A percentile compares a stretch with the other conserved stretches of the same genome.
Conservation (phyloP, 2,329 filamentous ascomycete genomes). For the Meredithiella fracta region DNA sequence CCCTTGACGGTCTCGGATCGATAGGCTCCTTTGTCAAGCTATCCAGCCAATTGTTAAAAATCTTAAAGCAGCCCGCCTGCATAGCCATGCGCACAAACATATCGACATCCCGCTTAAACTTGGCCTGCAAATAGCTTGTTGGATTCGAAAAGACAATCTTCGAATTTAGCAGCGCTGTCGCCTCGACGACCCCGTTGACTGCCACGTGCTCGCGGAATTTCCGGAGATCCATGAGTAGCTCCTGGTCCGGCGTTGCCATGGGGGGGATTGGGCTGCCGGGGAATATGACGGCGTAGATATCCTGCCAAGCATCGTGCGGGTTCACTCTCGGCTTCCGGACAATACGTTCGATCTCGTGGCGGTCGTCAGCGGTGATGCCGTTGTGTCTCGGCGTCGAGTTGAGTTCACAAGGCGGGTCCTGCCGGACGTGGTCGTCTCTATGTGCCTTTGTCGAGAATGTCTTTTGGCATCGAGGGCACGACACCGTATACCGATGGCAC, state of each 20-base stretch:
- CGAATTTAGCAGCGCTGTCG: background rate
- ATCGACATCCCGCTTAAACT: background rate
- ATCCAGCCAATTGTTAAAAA: background rate
- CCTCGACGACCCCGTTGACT: background rate
- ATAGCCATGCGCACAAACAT: conserved; percentile 1
- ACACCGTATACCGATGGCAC: conserved; percentile 13
- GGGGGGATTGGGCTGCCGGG: background rate
- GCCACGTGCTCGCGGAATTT: background rate
- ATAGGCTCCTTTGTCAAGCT: background rate
- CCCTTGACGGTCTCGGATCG: background rate
- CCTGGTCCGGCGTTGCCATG: background rate
- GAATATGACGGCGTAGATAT: conserved; percentile 10
- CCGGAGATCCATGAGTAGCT: background rate
- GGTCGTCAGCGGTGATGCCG: background rate
- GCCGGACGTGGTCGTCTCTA: conserved; percentile 8
- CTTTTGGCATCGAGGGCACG: conserved; percentile 11
- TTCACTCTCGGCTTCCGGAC: background rate
- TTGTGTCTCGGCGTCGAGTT: conserved; percentile 1
- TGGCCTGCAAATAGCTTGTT: background rate
- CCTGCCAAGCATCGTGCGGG: background rate
- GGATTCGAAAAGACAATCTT: background rate
- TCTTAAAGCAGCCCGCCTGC: background rate
- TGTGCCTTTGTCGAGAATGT: conserved; percentile 7
- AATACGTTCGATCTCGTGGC: conserved; percentile 4
- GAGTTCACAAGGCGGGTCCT: conserved; percentile 8